Evolutionary conservation across 176 grass and related monocot genomes (phyloP).

Genomic region (Saccharum officinarum): DNA sequence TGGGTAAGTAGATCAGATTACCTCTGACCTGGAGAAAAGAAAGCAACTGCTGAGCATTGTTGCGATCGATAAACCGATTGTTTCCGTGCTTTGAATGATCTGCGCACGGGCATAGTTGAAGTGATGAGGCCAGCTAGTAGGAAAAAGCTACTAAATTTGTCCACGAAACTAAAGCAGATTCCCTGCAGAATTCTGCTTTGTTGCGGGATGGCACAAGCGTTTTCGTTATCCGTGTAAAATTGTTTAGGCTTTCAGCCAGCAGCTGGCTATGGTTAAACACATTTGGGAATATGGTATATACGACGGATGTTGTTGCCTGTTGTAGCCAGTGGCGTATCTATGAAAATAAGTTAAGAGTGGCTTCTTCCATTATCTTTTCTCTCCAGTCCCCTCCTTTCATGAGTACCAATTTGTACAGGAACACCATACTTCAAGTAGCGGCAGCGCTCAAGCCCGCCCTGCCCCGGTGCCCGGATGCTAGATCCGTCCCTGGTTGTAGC

Average conservation of each 20-base stretch:
- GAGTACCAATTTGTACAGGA: too few relatives aligned
- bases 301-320: too few relatives aligned
- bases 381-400: too few relatives aligned
- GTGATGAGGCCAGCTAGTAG: conserved; percentile 1
- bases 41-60: not conserved
- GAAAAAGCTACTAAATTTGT: not conserved
- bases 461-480: too few relatives aligned
- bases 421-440: too few relatives aligned
- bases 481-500: too few relatives aligned
- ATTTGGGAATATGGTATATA: not conserved
- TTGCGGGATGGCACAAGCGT: not conserved
- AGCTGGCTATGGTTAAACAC: not conserved
- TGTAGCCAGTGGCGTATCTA: too few relatives aligned
- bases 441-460: too few relatives aligned
- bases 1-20: conserved; percentile 34
- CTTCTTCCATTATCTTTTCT: too few relatives aligned
- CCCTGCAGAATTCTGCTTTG: conserved; percentile 26
- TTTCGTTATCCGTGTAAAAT: not conserved
- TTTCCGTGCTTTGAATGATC: not conserved
- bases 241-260: not conserved
- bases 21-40: conserved; percentile 19
- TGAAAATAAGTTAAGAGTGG: too few relatives aligned
- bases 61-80: not conserved
- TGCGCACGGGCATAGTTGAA: not conserved
- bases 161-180: conserved; percentile 19